Conservation (phyloP, 768 basidiomycete species). For the Leccinum sublutescens region DNA sequence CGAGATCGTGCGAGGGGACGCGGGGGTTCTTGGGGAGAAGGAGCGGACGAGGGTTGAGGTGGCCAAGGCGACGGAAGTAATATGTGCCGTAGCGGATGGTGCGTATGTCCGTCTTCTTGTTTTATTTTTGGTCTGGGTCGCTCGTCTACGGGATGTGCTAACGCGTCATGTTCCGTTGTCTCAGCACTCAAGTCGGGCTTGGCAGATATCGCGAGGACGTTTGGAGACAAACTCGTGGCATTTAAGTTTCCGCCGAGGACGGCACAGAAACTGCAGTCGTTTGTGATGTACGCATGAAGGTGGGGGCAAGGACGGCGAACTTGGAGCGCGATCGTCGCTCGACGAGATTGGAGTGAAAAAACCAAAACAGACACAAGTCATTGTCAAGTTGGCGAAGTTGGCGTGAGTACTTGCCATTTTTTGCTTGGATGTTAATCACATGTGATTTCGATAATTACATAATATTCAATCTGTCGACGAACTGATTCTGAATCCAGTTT, state of each 20-base stretch:
- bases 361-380: background rate
- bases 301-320: background rate
- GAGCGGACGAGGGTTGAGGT: constrained; percentile 48
- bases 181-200: constrained; percentile 63
- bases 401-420: too few relatives aligned
- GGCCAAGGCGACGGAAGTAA: constrained; percentile 47
- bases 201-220: constrained; percentile 64
- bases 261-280: constrained; percentile 66
- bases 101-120: constrained; percentile 29
- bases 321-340: too few relatives aligned
- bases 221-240: constrained; percentile 69
- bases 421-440: too few relatives aligned
- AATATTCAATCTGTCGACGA: too few relatives aligned
- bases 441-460: too few relatives aligned
- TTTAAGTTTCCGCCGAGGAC: constrained; percentile 76
- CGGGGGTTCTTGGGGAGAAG: constrained; percentile 35
- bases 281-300: constrained; percentile 58
- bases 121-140: background rate
- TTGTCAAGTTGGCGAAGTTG: too few relatives aligned
- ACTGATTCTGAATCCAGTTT: too few relatives aligned
- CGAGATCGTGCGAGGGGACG: constrained; percentile 26
- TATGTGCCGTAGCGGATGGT: constrained; percentile 62
- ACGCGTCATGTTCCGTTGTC: background rate
- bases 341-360: background rate
- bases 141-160: background rate